Evolutionary conservation across 75 land plant species (phyloP), one percentile per base, ranked within the genome.

Genomic region (Ceratopteris richardii): DNA sequence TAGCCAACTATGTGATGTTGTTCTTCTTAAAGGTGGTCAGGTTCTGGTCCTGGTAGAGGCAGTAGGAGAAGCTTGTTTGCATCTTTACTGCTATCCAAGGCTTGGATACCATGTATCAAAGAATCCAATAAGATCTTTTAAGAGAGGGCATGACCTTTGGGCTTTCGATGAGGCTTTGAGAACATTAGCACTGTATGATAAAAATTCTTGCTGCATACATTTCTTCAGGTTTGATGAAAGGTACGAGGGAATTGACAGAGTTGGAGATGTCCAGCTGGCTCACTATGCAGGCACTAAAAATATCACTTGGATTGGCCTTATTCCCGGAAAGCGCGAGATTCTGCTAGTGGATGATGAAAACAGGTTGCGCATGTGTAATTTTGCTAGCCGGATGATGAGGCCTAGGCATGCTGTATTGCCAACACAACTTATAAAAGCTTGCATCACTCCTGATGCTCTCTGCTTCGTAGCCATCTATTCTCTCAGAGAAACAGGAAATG

Each of bases 321-420:
- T 75, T 17, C 77, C 67, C 9, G 70, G 71, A 19, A 74, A 58
- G 36, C 21, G 44, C 1, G 76, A 74, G 29, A 44, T 74, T 56
- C 55, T 72, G 12, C 23, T 74, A 0, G 54, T 74, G 12, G 77
- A 67, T 53, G 71, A 52, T 9, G 22, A 55, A 26, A 52, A 47
- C 21, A 36, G 64, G 23, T 36, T 73, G 0, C 56, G 70, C 28
- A 37, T 66, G 50, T 61, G 51, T 62, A 70, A 73, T 28, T 1
- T 73, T 26, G 50, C 58, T 46, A 37, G 29, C 37, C 42, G 36
- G 2, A 61, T 66, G 70, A 61, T 73, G 70, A 60, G 41, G 39
- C 64, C 76, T 1, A 33, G 56, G 57, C 48, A 62, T 12, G 56
- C 66, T 0, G 13, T 48, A 30, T 56, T 66, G 2, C 53, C 56